Evolutionary conservation across 768 basidiomycete species (phyloP).

Genomic region (Inosperma sp.): DNA sequence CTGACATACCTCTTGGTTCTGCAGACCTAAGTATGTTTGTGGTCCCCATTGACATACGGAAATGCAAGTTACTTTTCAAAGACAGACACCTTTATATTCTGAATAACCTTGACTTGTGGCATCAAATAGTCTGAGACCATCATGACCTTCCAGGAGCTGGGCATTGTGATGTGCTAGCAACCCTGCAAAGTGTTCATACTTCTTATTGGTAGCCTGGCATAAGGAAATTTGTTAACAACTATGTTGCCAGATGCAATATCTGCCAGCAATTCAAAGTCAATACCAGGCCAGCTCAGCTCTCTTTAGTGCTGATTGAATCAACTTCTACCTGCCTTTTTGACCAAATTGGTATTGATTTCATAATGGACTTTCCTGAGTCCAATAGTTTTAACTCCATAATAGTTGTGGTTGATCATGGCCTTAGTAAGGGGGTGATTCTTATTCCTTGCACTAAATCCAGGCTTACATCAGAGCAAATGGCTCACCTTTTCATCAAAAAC

Average conservation of each 20-base stretch:
- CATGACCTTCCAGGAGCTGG: slow-evolving; percentile 8
- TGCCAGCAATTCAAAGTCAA: too few species aligned
- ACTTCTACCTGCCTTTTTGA: slow-evolving; percentile 2
- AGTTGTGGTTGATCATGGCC: slow-evolving; percentile 4
- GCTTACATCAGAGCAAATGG: slow-evolving; percentile 13
- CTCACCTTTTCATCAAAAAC: slow-evolving; percentile 15
- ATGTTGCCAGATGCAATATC: slow-evolving; percentile 20
- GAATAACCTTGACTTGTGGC: neutral
- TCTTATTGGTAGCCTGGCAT: slow-evolving; percentile 22
- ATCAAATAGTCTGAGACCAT: neutral
- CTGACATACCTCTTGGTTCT: too few species aligned
- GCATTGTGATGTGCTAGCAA: slow-evolving; percentile 14
- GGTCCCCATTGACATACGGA: neutral
- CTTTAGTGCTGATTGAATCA: neutral
- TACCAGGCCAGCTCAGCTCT: slow-evolving; percentile 4
- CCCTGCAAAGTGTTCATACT: slow-evolving; percentile 1
- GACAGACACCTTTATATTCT: slow-evolving; percentile 10
- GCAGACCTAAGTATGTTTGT: too few species aligned
- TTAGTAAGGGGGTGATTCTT: too few species aligned
- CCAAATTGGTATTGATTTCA: too few species aligned
- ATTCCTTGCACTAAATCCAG: neutral
- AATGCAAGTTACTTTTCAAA: too few species aligned
- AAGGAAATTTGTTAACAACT: slow-evolving; percentile 15
- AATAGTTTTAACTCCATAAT: slow-evolving; percentile 5
- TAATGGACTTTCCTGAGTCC: slow-evolving; percentile 11